Conservation (phyloP, 2,329 filamentous ascomycete genomes). For the Keithomyces neogunnii region DNA sequence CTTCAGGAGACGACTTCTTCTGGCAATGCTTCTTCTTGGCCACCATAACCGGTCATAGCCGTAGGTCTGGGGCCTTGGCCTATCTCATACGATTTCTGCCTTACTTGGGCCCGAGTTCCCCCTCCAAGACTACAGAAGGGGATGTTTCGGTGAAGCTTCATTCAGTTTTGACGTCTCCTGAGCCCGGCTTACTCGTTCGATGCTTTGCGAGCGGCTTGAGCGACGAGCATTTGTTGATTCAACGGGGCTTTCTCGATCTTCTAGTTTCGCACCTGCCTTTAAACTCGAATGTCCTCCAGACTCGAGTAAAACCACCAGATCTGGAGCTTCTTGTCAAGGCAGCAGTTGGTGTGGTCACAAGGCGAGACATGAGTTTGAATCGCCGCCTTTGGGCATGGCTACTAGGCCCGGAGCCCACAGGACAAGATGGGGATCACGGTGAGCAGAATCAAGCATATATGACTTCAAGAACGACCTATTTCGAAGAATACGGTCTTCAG, state of each 20-base stretch:
- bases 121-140: constrained; percentile 7
- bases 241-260: constrained; percentile 87
- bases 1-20: constrained; percentile 74
- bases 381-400: constrained; percentile 94
- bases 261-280: constrained; percentile 85
- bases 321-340: constrained; percentile 74
- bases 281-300: constrained; percentile 72
- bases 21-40: constrained; percentile 98
- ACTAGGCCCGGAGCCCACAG: constrained; percentile 62
- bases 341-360: constrained; percentile 76
- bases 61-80: constrained; percentile 78
- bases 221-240: constrained; percentile 84
- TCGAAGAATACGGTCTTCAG: constrained; percentile 68
- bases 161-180: constrained; percentile 71
- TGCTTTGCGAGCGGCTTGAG: constrained; percentile 85
- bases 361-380: constrained; percentile 95
- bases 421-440: constrained; percentile 37
- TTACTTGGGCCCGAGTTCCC: constrained; percentile 14
- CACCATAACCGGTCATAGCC: constrained; percentile 78
- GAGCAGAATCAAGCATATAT: constrained; percentile 37
- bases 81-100: constrained; percentile 77
- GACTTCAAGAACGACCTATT: constrained; percentile 65
- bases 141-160: constrained; percentile 36
- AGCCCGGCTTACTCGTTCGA: constrained; percentile 81
- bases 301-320: constrained; percentile 63